Conservation (phyloP, 768 basidiomycete species). For the Sistotremastrum niveocremeum region DNA sequence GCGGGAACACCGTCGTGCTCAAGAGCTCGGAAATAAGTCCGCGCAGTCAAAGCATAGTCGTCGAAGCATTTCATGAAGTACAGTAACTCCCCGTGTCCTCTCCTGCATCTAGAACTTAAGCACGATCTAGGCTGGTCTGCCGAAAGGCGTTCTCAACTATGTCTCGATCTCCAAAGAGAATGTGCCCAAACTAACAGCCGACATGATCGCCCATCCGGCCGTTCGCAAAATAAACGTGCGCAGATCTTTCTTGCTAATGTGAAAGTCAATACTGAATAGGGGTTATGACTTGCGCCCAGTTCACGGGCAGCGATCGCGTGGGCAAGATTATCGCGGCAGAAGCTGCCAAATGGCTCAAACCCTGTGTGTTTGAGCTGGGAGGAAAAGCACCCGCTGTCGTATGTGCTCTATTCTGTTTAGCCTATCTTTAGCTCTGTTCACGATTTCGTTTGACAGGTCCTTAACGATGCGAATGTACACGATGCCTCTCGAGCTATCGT, state of each 20-base stretch:
- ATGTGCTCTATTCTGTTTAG: slow-evolving; percentile 12
- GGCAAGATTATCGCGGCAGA: slow-evolving; percentile 39
- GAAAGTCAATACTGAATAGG: neutral
- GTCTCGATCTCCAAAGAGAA: slow-evolving; percentile 31
- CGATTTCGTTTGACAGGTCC: slow-evolving; percentile 20
- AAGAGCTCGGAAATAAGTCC: slow-evolving; percentile 41
- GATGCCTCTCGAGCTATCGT: slow-evolving; percentile 39
- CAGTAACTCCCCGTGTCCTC: neutral
- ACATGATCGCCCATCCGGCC: slow-evolving; percentile 41
- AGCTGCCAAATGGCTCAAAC: slow-evolving; percentile 42
- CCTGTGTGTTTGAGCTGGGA: slow-evolving; percentile 41
- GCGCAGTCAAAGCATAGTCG: slow-evolving; percentile 29
- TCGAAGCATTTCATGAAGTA: slow-evolving; percentile 33
- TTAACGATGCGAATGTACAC: slow-evolving; percentile 37
- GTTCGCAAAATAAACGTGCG: slow-evolving; percentile 41
- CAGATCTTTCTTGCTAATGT: neutral
- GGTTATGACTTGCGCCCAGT: slow-evolving; percentile 17
- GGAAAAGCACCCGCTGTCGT: slow-evolving; percentile 41
- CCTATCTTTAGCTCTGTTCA: neutral
- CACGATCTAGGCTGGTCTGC: slow-evolving; percentile 38
- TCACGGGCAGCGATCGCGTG: slow-evolving; percentile 43
- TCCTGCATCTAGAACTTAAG: neutral
- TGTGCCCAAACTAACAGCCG: slow-evolving; percentile 29
- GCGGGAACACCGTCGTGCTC: slow-evolving; percentile 43
- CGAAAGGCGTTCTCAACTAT: slow-evolving; percentile 44